Conservation (phyloP, 768 basidiomycete genomes). For the Pisolithus orientalis region DNA sequence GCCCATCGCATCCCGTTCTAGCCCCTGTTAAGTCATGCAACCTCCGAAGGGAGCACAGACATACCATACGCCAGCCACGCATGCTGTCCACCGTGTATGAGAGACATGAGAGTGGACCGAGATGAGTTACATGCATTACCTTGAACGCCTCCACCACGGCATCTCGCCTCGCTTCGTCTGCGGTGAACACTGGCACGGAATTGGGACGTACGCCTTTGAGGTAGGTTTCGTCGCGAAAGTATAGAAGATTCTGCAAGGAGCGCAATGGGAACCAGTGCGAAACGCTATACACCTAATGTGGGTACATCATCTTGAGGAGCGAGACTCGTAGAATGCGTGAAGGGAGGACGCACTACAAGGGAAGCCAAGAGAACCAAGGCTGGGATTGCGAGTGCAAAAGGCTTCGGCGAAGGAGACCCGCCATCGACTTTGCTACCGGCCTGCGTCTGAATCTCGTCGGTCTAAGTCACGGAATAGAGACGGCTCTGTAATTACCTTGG, state of each 20-base stretch:
- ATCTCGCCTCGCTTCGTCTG: slow-evolving; percentile 58
- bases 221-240: slow-evolving; percentile 1
- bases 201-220: slow-evolving; percentile 17
- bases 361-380: too few relatives aligned
- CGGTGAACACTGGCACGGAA: slow-evolving; percentile 27
- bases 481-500: slow-evolving; percentile 5
- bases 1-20: slow-evolving; percentile 88
- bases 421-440: too few relatives aligned
- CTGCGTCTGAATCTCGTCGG: too few relatives aligned
- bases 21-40: slow-evolving; percentile 7
- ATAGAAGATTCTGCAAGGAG: slow-evolving; percentile 3
- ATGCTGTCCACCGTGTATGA: slow-evolving; percentile 42
- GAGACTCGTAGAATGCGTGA: too few relatives aligned
- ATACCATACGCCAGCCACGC: slow-evolving; percentile 83
- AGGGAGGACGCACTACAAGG: too few relatives aligned
- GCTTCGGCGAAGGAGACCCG: too few relatives aligned
- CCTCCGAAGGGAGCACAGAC: slow-evolving; percentile 11
- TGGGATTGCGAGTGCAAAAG: too few relatives aligned
- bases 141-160: slow-evolving; percentile 77
- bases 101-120: slow-evolving; percentile 8
- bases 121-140: slow-evolving; percentile 34
- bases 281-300: too few relatives aligned
- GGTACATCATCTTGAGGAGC: too few relatives aligned
- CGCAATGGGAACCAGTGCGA: background rate
- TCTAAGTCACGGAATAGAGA: too few relatives aligned